A percentile compares a stretch with the other conserved stretches of the same genome.
Conservation (phyloP, 768 basidiomycete species). For the Paxillus rubicundulus region DNA sequence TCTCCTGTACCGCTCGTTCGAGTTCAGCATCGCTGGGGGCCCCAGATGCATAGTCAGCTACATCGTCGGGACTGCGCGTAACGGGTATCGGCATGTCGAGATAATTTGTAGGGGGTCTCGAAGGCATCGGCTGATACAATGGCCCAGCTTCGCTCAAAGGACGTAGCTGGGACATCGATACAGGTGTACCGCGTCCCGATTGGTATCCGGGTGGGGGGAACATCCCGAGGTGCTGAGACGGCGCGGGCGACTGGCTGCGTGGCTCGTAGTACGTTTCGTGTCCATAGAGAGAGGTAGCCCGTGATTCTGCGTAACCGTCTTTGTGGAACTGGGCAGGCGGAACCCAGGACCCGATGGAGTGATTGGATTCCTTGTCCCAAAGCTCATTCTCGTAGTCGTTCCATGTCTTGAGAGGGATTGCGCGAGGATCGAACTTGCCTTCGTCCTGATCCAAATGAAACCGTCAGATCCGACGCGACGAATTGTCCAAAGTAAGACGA, state of each 20-base stretch:
- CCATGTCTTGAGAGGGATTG: constrained; percentile 96
- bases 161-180: constrained; percentile 39
- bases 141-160: constrained; percentile 34
- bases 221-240: constrained; percentile 57
- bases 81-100: constrained; percentile 66
- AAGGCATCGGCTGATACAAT: constrained; percentile 62
- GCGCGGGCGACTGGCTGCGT: constrained; percentile 67
- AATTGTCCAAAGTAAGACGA: background rate
- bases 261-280: constrained; percentile 87
- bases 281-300: constrained; percentile 78
- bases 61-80: constrained; percentile 50
- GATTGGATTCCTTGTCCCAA: constrained; percentile 97
- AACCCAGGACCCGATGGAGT: constrained; percentile 91
- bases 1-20: constrained; percentile 69
- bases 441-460: constrained; percentile 63
- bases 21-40: constrained; percentile 67
- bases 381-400: constrained; percentile 95
- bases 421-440: constrained; percentile 92
- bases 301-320: constrained; percentile 75
- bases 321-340: constrained; percentile 71
- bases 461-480: constrained; percentile 8
- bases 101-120: constrained; percentile 73
- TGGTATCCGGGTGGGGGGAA: constrained; percentile 66
- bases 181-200: constrained; percentile 74
- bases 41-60: constrained; percentile 41